Conservation (phyloP, 345 rosid genomes). For the Litchi chinensis region DNA sequence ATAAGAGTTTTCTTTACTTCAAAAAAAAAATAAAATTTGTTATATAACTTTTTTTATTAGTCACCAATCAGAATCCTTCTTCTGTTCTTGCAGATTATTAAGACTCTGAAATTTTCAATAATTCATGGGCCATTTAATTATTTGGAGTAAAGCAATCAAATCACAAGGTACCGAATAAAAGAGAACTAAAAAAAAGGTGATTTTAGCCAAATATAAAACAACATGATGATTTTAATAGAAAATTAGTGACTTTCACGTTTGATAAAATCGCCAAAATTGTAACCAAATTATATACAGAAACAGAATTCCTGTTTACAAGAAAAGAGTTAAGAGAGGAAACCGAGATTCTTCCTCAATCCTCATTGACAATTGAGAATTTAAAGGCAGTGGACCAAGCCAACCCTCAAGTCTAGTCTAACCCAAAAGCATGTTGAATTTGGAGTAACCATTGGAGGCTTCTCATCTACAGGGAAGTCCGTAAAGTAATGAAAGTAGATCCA, state of each 20-base stretch:
- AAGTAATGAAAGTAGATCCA: not conserved
- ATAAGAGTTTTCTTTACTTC: too few relatives aligned
- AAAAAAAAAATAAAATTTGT: too few relatives aligned
- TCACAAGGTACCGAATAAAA: not conserved
- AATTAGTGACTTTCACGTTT: not conserved
- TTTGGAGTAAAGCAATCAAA: conserved; percentile 6
- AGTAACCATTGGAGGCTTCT: conserved; percentile 4
- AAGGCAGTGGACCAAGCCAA: not conserved
- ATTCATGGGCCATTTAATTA: not conserved
- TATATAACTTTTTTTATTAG: too few relatives aligned
- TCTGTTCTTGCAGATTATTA: not conserved
- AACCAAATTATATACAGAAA: not conserved
- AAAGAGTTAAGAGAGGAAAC: not conserved
- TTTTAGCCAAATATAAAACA: not conserved
- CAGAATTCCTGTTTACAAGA: not conserved
- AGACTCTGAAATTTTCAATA: not conserved
- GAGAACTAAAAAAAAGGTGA: not conserved
- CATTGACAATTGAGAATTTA: not conserved
- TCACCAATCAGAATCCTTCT: not conserved
- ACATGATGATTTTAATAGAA: not conserved
- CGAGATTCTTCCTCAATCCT: not conserved
- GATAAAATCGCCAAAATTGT: not conserved
- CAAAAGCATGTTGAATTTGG: not conserved
- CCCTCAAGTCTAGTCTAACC: not conserved
- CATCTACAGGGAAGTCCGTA: not conserved